Evolutionary conservation across 805 yeast genomes (phyloP), one percentile per base, ranked within the genome.

Genomic region (Lipomyces chichibuensis): DNA sequence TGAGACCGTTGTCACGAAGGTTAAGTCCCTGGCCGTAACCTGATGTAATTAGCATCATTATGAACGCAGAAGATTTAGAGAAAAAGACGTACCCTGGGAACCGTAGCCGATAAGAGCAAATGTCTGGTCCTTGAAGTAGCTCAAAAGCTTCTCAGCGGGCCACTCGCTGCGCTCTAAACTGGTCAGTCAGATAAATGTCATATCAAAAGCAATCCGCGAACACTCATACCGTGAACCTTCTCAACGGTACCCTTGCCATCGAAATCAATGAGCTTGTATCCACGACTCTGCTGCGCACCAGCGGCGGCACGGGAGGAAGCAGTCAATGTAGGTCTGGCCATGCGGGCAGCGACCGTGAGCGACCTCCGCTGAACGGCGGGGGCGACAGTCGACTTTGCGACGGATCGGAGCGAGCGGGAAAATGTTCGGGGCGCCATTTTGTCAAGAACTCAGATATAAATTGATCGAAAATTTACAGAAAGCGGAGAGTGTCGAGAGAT

Each of bases 61-160:
- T 8, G n/a, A n/a, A 55, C 6, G 32, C 11, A 29, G 54, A 9
- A 14, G 37, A 20, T 11, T 7, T 9, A 35, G 13, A 37, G 23
- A 20, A 20, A 20, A 32, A 17, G 13, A 65, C 65, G 14, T 25
- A 87, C 99, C 99, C 85, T 95, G 99, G 74, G 99, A 94, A 80
- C 99, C 99, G 88, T 95, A 95, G 83, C 99, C 99, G 76, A 95
- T 93, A 79, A 95, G 84, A 75, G 99, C 98, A 79, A 95, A 85
- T 70, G 99, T 95, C 82, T 95, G 98, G 83, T 93, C 85, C 88
- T 95, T 94, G 92, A 95, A 95, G 87, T 93, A 95, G 78, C 92
- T 93, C 72, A 89, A 86, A 78, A 95, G 86, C 86, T 91, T 94
- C 84, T 94, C 98, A 81, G 89, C 87, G 83, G 99, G 99, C 99